Evolutionary conservation across 1,284 basidiomycete genomes (phyloP).

Genomic region (Thelephora terrestris): DNA sequence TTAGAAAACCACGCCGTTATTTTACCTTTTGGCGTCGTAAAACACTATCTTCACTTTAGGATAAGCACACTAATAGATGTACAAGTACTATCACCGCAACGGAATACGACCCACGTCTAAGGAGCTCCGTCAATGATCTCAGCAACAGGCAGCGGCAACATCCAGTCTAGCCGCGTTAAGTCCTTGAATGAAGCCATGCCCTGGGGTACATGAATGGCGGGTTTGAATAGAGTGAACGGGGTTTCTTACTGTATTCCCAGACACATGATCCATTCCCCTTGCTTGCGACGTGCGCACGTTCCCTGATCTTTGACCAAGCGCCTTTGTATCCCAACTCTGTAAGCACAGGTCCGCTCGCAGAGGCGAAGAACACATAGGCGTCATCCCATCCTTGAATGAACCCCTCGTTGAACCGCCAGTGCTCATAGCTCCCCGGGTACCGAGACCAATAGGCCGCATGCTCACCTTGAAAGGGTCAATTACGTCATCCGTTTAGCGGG

Average conservation of each 20-base stretch:
- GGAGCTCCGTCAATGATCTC: background rate
- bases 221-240: constrained; percentile 1
- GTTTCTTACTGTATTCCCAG: constrained; percentile 53
- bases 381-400: constrained; percentile 68
- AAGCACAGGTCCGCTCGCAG: constrained; percentile 6
- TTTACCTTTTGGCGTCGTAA: no score
- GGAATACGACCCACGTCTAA: no score
- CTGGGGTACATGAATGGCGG: constrained; percentile 14
- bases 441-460: constrained; percentile 53
- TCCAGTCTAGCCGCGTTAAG: constrained; percentile 25
- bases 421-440: constrained; percentile 44
- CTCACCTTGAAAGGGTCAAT: constrained; percentile 24
- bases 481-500: background rate
- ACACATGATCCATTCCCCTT: constrained; percentile 29
- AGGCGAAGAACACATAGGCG: constrained; percentile 42
- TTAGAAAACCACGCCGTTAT: no score
- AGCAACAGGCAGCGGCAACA: constrained; percentile 14
- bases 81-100: no score
- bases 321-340: constrained; percentile 52
- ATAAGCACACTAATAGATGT: no score
- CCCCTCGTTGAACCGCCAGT: constrained; percentile 57
- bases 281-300: constrained; percentile 32
- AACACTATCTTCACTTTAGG: no score
- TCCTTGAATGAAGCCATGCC: constrained; percentile 47
- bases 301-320: constrained; percentile 44